phyloP scores from a whole-genome alignment of 1,284 basidiomycete species.

The Xerocomus amazonicus region DNA sequence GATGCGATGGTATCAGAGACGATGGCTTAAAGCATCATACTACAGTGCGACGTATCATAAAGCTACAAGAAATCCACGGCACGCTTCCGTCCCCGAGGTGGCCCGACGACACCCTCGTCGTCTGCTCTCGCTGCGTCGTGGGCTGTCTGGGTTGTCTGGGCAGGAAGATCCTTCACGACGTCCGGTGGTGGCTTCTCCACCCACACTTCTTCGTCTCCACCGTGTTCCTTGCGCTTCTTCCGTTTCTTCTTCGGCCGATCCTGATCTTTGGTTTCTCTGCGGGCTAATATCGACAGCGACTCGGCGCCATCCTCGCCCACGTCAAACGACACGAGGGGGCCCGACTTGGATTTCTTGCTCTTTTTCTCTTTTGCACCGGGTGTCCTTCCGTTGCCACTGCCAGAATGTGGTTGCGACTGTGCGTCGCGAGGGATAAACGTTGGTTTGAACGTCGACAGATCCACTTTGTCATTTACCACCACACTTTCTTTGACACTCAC shows the following conservation, averaged over 20 bases:
- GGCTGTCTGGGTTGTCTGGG: slow-evolving; percentile 4
- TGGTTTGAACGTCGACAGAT: slow-evolving; percentile 70
- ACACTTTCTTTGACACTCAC: slow-evolving; percentile 3
- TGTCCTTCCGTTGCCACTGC: slow-evolving; percentile 23
- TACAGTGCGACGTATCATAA: background rate
- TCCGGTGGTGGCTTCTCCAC: slow-evolving; percentile 32
- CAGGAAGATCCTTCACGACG: slow-evolving; percentile 17
- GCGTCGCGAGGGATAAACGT: slow-evolving; percentile 70
- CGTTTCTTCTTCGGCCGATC: slow-evolving; percentile 45
- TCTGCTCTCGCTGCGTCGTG: slow-evolving; percentile 2
- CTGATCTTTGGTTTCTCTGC: slow-evolving; percentile 37
- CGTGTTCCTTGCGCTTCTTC: slow-evolving; percentile 42
- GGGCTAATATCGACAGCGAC: slow-evolving; percentile 31
- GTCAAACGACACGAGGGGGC: slow-evolving; percentile 65
- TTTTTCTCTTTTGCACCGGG: slow-evolving; percentile 37
- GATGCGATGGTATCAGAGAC: background rate
- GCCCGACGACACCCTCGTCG: slow-evolving; percentile 16
- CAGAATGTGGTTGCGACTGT: slow-evolving; percentile 26
- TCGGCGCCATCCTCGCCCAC: slow-evolving; percentile 56
- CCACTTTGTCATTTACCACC: slow-evolving; percentile 39
- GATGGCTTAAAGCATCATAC: background rate
- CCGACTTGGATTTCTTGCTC: slow-evolving; percentile 34
- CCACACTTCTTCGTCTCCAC: slow-evolving; percentile 33
- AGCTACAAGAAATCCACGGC: slow-evolving; percentile 55
- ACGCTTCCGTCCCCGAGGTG: slow-evolving; percentile 49